Conservation (phyloP, 352 stramenopile species). For the Phytophthora uliginosa region DNA sequence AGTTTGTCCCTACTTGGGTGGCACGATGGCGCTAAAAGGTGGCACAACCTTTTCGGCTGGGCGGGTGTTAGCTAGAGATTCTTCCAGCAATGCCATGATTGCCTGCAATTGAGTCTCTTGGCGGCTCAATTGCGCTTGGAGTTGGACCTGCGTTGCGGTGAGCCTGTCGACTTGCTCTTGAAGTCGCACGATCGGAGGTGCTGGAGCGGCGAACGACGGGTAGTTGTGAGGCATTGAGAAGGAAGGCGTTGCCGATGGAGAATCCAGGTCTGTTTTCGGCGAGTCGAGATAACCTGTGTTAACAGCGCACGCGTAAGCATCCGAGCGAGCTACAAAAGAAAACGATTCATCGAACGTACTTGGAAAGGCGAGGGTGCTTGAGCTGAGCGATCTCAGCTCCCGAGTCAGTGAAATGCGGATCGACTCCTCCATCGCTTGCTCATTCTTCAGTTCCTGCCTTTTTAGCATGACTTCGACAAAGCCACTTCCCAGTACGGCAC, state of each 20-base stretch:
- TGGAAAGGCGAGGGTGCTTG: slow-evolving; percentile 45
- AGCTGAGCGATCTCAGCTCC: slow-evolving; percentile 59
- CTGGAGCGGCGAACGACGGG: slow-evolving; percentile 25
- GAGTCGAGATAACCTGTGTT: slow-evolving; percentile 38
- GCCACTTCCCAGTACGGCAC: slow-evolving; percentile 80
- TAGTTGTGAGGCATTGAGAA: slow-evolving; percentile 33
- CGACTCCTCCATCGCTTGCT: slow-evolving; percentile 57
- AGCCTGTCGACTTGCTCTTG: slow-evolving; percentile 72
- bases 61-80: slow-evolving; percentile 25
- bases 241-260: slow-evolving; percentile 25
- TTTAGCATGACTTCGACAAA: slow-evolving; percentile 91
- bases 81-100: slow-evolving; percentile 59
- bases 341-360: slow-evolving; percentile 9
- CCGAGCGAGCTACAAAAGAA: neutral
- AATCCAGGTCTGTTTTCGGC: slow-evolving; percentile 36
- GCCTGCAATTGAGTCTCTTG: slow-evolving; percentile 70
- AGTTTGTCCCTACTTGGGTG: too few species aligned
- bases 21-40: slow-evolving; percentile 65
- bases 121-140: slow-evolving; percentile 62
- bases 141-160: slow-evolving; percentile 59
- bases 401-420: slow-evolving; percentile 62
- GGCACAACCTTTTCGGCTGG: slow-evolving; percentile 27
- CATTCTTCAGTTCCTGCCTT: slow-evolving; percentile 67
- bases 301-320: slow-evolving; percentile 1
- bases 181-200: slow-evolving; percentile 34